These are phyloP conservation scores for Rhizopogon vulgaris DNA, from an alignment of 768 basidiomycete species.

Conservation along the genomic window DNA sequence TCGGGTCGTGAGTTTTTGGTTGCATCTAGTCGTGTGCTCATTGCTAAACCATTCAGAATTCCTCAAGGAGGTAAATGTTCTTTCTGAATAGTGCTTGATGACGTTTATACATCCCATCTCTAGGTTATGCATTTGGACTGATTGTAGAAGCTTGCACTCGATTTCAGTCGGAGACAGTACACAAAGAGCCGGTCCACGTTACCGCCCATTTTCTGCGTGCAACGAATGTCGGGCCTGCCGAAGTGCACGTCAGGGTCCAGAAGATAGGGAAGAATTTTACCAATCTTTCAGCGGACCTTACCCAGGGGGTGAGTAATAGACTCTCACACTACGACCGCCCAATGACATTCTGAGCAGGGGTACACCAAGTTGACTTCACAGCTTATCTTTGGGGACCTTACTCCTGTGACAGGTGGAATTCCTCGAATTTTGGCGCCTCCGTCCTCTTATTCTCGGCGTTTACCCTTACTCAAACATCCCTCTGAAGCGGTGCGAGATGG, in stretches of 20 bases:
- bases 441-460: slow-evolving; percentile 53
- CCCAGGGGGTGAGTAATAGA: slow-evolving; percentile 43
- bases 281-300: slow-evolving; percentile 51
- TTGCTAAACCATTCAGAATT: slow-evolving; percentile 27
- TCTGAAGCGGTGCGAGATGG: slow-evolving; percentile 26
- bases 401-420: slow-evolving; percentile 16
- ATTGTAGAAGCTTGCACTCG: slow-evolving; percentile 49
- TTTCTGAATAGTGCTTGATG: background rate
- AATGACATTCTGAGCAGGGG: slow-evolving; percentile 27
- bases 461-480: slow-evolving; percentile 52
- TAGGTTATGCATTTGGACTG: slow-evolving; percentile 56
- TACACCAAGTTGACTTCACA: slow-evolving; percentile 44
- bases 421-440: slow-evolving; percentile 35
- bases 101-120: background rate
- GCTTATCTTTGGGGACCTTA: slow-evolving; percentile 49
- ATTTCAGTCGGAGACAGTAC: slow-evolving; percentile 40
- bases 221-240: slow-evolving; percentile 34
- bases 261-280: slow-evolving; percentile 48
- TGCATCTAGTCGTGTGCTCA: slow-evolving; percentile 2
- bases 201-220: slow-evolving; percentile 53
- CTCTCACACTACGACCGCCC: background rate
- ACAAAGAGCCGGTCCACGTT: slow-evolving; percentile 54
- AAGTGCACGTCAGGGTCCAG: slow-evolving; percentile 41
- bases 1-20: slow-evolving; percentile 34
- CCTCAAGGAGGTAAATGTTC: slow-evolving; percentile 44